Evolutionary conservation across 768 basidiomycete genomes (phyloP).

Genomic region (Neoboletus magnificus): DNA sequence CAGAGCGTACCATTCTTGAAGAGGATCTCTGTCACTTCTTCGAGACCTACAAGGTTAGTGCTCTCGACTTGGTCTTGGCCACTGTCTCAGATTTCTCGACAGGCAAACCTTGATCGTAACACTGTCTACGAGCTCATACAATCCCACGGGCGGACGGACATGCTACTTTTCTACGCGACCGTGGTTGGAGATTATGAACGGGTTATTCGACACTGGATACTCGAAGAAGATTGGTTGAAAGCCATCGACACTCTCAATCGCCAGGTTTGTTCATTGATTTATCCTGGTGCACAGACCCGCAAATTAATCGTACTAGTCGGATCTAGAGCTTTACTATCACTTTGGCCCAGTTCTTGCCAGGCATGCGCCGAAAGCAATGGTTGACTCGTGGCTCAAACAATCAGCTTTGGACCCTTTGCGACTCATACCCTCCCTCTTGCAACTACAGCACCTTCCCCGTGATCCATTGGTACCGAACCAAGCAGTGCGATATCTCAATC

Average conservation of each 20-base stretch:
- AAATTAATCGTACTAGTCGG: conserved; percentile 46
- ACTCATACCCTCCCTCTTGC: conserved; percentile 85
- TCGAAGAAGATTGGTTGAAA: conserved; percentile 89
- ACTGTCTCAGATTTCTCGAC: background rate
- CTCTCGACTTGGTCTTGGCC: background rate
- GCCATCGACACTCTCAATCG: conserved; percentile 88
- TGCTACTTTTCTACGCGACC: conserved; percentile 87
- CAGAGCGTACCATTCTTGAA: conserved; percentile 79
- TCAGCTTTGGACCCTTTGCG: conserved; percentile 74
- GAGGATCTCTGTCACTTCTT: conserved; percentile 94
- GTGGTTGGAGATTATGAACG: conserved; percentile 77
- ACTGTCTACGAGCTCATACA: conserved; percentile 93
- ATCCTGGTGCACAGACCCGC: background rate
- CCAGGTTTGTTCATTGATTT: conserved; percentile 51
- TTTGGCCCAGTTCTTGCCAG: conserved; percentile 87
- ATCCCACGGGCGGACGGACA: conserved; percentile 88
- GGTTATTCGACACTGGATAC: conserved; percentile 88
- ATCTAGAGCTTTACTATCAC: conserved; percentile 88
- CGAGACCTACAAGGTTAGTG: conserved; percentile 82
- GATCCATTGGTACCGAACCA: conserved; percentile 79
- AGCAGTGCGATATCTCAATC: conserved; percentile 84
- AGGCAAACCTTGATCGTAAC: conserved; percentile 81
- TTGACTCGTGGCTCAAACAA: conserved; percentile 90
- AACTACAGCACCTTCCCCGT: conserved; percentile 67
- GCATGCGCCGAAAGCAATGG: conserved; percentile 82